Conservation (phyloP, 169 alveolate genomes). For the Plasmodium vinckei region DNA sequence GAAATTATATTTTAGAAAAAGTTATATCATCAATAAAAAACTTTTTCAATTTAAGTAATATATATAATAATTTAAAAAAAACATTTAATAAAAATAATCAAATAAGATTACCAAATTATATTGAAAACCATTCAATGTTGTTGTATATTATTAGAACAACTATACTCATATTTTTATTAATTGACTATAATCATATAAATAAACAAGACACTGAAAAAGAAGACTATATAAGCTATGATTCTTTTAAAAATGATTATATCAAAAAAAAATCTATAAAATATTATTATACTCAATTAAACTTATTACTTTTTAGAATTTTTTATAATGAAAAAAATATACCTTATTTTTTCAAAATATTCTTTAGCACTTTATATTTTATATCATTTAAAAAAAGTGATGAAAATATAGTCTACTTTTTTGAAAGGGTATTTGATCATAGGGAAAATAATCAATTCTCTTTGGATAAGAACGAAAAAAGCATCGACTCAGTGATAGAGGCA, state of each 20-base stretch:
- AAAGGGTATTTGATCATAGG: conserved; percentile 28
- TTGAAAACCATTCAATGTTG: conserved; percentile 47
- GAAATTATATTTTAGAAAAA: conserved; percentile 55
- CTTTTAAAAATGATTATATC: conserved; percentile 30
- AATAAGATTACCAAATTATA: conserved; percentile 28
- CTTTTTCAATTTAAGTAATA: conserved; percentile 23
- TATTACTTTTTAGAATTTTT: conserved; percentile 47
- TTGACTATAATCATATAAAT: conserved; percentile 41
- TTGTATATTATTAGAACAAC: conserved; percentile 57
- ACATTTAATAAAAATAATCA: conserved; percentile 31
- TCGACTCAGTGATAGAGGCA: neutral
- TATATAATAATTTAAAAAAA: conserved; percentile 26
- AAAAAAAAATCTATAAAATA: conserved; percentile 47
- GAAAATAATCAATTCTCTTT: neutral
- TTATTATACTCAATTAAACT: conserved; percentile 72
- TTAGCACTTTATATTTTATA: conserved; percentile 62
- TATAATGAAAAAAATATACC: conserved; percentile 68
- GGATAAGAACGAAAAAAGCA: neutral
- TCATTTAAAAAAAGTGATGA: conserved; percentile 40
- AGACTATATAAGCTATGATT: conserved; percentile 25
- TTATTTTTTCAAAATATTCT: conserved; percentile 66
- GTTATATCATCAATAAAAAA: conserved; percentile 44
- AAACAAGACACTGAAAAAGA: conserved; percentile 11
- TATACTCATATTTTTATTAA: conserved; percentile 46
- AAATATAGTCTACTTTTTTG: conserved; percentile 41